Evolutionary conservation across 2,329 filamentous ascomycete species (phyloP).

Genomic region (Microcyclospora pomicola): DNA sequence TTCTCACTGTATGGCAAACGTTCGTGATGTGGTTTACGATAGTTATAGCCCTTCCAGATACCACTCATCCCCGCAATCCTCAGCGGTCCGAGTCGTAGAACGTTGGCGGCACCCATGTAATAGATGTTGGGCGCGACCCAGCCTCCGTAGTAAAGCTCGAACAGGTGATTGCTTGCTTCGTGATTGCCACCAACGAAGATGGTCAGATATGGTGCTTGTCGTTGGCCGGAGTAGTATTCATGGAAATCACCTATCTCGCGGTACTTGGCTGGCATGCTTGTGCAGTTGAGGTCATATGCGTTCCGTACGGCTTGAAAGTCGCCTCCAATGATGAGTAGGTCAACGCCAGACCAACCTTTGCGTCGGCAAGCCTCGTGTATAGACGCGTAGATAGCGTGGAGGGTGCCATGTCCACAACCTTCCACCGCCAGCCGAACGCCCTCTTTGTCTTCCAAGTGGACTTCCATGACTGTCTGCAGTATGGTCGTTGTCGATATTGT

Average conservation of each 20-base stretch:
- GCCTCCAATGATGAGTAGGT: slow-evolving; percentile 85
- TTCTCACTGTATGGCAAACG: slow-evolving; percentile 67
- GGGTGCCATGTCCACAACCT: slow-evolving; percentile 83
- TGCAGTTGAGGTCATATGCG: slow-evolving; percentile 70
- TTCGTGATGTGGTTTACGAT: slow-evolving; percentile 70
- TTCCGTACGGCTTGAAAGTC: slow-evolving; percentile 94
- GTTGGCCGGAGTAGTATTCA: slow-evolving; percentile 73
- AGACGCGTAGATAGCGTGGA: slow-evolving; percentile 81
- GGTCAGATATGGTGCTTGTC: slow-evolving; percentile 72
- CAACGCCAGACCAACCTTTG: slow-evolving; percentile 67
- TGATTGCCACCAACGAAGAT: slow-evolving; percentile 92
- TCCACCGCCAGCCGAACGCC: slow-evolving; percentile 63
- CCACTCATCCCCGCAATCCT: slow-evolving; percentile 83
- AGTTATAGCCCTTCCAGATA: slow-evolving; percentile 90
- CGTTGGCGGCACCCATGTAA: slow-evolving; percentile 86
- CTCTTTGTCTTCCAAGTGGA: slow-evolving; percentile 6
- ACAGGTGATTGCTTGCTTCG: slow-evolving; percentile 79
- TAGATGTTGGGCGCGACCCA: slow-evolving; percentile 97
- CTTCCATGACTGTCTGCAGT: slow-evolving; percentile 2
- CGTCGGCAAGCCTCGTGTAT: slow-evolving; percentile 53
- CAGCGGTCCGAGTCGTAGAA: slow-evolving; percentile 68
- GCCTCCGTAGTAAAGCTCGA: slow-evolving; percentile 88
- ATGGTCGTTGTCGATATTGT: too few relatives aligned
- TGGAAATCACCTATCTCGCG: slow-evolving; percentile 83
- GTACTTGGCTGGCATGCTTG: slow-evolving; percentile 82